Percentiles rank a stretch among this genome's conserved stretches.
phyloP scores from a whole-genome alignment of 2,329 filamentous ascomycete species.

The Fusarium illudens region DNA sequence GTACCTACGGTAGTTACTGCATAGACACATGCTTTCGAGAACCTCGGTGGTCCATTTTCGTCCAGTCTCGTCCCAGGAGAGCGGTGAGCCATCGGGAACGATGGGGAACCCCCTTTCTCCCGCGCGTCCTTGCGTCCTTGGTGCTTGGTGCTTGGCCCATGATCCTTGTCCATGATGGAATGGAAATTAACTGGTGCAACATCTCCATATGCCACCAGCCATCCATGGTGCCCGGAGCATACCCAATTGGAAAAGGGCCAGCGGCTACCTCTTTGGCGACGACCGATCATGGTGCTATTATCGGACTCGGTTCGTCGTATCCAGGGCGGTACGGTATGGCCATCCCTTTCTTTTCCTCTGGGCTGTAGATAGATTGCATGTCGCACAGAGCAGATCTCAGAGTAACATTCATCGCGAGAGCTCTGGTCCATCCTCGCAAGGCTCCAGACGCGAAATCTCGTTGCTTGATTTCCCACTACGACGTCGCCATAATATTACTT shows the following conservation, averaged over 20 bases:
- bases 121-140: slow-evolving; percentile 10
- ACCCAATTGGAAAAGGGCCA: slow-evolving; percentile 28
- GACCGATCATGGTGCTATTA: slow-evolving; percentile 8
- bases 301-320: slow-evolving; percentile 7
- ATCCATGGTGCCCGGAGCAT: slow-evolving; percentile 32
- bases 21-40: not conserved
- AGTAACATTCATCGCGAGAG: not conserved
- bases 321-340: no score
- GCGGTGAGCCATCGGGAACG: slow-evolving; percentile 27
- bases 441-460: not conserved
- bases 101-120: slow-evolving; percentile 37
- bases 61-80: slow-evolving; percentile 6
- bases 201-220: slow-evolving; percentile 27
- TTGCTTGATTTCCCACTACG: not conserved
- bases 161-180: slow-evolving; percentile 33
- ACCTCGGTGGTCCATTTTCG: not conserved
- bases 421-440: not conserved
- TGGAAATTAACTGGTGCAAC: slow-evolving; percentile 42
- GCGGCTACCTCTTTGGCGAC: slow-evolving; percentile 1
- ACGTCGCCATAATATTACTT: slow-evolving; percentile 14
- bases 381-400: not conserved
- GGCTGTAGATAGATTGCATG: not conserved
- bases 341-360: slow-evolving; percentile 12
- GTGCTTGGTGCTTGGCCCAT: slow-evolving; percentile 20
- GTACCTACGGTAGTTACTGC: no score